Evolutionary conservation across 2,329 filamentous ascomycete species (phyloP).

Genomic region (Aspergillus pseudoterreus): DNA sequence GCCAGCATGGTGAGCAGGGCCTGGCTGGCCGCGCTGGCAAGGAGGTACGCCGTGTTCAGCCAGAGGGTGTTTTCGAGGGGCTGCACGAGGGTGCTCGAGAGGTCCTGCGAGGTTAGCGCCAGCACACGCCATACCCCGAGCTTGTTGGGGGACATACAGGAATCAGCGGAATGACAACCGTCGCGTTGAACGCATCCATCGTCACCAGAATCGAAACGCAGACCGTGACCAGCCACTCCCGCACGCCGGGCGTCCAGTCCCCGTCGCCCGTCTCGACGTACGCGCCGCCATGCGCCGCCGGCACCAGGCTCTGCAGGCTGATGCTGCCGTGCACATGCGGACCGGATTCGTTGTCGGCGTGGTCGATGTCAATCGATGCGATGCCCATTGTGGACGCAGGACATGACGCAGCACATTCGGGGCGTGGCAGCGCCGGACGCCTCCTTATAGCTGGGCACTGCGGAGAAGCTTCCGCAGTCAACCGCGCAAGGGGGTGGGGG

Average conservation of each 20-base stretch:
- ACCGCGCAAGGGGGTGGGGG: not conserved
- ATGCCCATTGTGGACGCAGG: conserved; percentile 11
- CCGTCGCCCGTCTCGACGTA: conserved; percentile 7
- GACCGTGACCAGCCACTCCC: conserved; percentile 41
- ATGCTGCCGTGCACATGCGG: conserved; percentile 5
- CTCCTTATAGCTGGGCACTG: too few species aligned
- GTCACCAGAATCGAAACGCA: conserved; percentile 44
- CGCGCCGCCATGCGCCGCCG: not conserved
- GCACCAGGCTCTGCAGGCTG: conserved; percentile 8
- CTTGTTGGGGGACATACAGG: conserved; percentile 31
- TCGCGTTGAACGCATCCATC: conserved; percentile 50
- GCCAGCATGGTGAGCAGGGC: conserved; percentile 28
- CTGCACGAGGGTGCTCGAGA: conserved; percentile 34
- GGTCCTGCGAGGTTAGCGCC: conserved; percentile 14
- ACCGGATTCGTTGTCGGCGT: conserved; percentile 11
- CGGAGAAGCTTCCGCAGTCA: too few species aligned
- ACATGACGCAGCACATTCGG: too few species aligned
- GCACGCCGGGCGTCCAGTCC: conserved; percentile 36
- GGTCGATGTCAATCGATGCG: conserved; percentile 13
- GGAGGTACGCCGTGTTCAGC: conserved; percentile 49
- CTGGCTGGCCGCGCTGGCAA: conserved; percentile 30
- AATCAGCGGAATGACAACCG: conserved; percentile 45
- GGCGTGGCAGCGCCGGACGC: too few species aligned
- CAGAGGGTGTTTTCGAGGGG: conserved; percentile 43
- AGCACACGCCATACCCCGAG: not conserved